Conservation (phyloP, 2,329 filamentous ascomycete genomes). For the Aciculosporium take region DNA sequence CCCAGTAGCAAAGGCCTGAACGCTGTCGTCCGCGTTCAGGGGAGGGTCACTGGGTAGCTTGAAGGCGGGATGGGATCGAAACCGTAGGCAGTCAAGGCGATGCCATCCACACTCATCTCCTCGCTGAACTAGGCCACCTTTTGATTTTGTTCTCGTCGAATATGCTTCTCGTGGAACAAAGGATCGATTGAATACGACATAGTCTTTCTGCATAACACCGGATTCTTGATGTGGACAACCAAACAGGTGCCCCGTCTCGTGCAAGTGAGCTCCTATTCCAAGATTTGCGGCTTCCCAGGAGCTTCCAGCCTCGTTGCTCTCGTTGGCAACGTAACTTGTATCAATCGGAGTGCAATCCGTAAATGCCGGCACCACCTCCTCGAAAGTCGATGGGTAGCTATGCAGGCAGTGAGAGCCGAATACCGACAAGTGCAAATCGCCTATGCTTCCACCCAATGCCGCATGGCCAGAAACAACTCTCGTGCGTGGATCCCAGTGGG, state of each 20-base stretch:
- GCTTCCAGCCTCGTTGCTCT: conserved; percentile 74
- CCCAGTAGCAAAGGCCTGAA: conserved; percentile 79
- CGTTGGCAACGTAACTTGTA: conserved; percentile 65
- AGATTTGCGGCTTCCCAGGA: conserved; percentile 94
- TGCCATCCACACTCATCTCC: conserved; percentile 88
- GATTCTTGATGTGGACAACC: conserved; percentile 80
- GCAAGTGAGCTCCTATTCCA: conserved; percentile 83
- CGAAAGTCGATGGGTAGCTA: conserved; percentile 76
- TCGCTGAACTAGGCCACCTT: conserved; percentile 58
- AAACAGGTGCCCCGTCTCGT: conserved; percentile 80
- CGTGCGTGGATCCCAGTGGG: conserved; percentile 65
- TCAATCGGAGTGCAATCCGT: conserved; percentile 84
- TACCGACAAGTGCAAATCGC: conserved; percentile 68
- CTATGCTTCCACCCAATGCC: conserved; percentile 60
- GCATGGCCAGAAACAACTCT: conserved; percentile 68
- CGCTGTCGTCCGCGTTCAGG: conserved; percentile 52
- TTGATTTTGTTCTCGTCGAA: conserved; percentile 73
- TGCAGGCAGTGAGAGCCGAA: conserved; percentile 89
- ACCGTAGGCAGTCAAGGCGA: conserved; percentile 73
- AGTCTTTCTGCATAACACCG: conserved; percentile 87
- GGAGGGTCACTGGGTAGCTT: conserved; percentile 61
- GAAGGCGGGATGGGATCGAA: conserved; percentile 85
- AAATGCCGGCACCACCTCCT: conserved; percentile 82
- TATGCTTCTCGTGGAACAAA: conserved; percentile 74
- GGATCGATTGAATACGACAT: conserved; percentile 67